Base-by-base conservation (phyloP, 2,329 filamentous ascomycete genomes). In the Zasmidium angulare region DNA sequence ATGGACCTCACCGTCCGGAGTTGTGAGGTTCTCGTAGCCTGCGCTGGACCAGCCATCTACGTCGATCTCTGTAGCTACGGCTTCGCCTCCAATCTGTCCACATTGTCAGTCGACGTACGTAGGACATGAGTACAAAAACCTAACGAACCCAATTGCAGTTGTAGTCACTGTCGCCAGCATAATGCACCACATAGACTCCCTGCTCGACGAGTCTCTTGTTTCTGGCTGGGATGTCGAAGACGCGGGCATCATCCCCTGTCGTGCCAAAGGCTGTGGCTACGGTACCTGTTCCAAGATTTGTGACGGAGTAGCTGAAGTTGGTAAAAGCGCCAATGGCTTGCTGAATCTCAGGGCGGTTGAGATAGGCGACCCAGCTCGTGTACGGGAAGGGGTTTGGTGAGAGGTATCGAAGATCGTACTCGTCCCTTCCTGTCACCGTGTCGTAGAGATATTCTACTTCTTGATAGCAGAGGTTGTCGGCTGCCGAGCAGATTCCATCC, bases 401-500 rank as follows among this genome's bases (percentile, higher is more conserved):
- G 3, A 84, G 72, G 60, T 85, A 79, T 26, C 84, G 79, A 65
- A 86, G 78, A 65, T 87, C 85, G 69, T 86, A 86, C 65, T 84
- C 79, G 69, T 86, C 82, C 36, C 85, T 78, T 1, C 77, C 77
- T 0, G 81, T 74, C 62, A 81, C 78, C 20, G 72, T 70, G 66
- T 84, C 82, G 58, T 81, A 83, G 19, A 83, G 63, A 19, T 63
- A 67, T 63, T 86, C 82, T 2, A 87, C 82, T 24, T 84, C 74
- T 55, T 74, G 60, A 46, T 72, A 75, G 74, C 84, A 87, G 71
- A 84, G 86, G 58, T 73, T 73, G 69, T 86, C 83, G 1, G 85
- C 84, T 1, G 74, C 69, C 1, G 71, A 68, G 74, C 85, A 88
- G 49, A 84, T 70, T 75, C 21, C 70, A 65, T 85, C 77, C 46